These are phyloP conservation scores for Akanthomyces dipterigenus DNA, from an alignment of 2,329 filamentous ascomycete genomes.

Conservation along the genomic window DNA sequence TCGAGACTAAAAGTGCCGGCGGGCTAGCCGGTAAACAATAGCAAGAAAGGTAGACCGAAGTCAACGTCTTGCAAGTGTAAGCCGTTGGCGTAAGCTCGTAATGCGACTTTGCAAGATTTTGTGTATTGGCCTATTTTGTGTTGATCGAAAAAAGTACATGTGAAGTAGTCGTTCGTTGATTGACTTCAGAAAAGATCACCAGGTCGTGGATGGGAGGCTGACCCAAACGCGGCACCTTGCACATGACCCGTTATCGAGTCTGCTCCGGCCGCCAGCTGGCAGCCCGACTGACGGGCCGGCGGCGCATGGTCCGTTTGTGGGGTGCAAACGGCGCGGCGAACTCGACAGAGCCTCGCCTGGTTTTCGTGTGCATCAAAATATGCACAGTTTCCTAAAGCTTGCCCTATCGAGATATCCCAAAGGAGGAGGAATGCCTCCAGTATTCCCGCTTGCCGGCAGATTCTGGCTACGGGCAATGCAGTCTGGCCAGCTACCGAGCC, in stretches of 20 bases:
- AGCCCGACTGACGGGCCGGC: conserved; percentile 4
- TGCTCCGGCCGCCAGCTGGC: conserved; percentile 2
- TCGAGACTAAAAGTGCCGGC: neutral
- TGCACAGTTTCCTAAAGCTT: neutral
- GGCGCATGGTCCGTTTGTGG: neutral
- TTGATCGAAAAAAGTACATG: neutral
- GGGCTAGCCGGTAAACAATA: neutral
- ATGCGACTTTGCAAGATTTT: neutral
- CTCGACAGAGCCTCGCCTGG: neutral
- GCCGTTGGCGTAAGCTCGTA: neutral
- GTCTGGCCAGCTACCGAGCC: neutral
- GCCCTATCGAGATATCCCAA: neutral
- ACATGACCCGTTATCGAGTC: conserved; percentile 4
- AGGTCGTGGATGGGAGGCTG: neutral
- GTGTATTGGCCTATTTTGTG: neutral
- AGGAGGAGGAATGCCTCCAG: neutral
- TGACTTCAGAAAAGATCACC: neutral
- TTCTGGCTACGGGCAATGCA: neutral
- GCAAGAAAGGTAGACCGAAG: neutral
- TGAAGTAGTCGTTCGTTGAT: too few species aligned
- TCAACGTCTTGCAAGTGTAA: neutral
- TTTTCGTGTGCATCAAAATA: neutral
- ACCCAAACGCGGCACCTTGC: neutral
- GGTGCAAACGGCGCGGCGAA: neutral
- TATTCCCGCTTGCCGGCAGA: neutral